These are phyloP conservation scores for Phytophthora chlamydospora DNA, from an alignment of 352 stramenopile genomes.

Conservation along the genomic window DNA sequence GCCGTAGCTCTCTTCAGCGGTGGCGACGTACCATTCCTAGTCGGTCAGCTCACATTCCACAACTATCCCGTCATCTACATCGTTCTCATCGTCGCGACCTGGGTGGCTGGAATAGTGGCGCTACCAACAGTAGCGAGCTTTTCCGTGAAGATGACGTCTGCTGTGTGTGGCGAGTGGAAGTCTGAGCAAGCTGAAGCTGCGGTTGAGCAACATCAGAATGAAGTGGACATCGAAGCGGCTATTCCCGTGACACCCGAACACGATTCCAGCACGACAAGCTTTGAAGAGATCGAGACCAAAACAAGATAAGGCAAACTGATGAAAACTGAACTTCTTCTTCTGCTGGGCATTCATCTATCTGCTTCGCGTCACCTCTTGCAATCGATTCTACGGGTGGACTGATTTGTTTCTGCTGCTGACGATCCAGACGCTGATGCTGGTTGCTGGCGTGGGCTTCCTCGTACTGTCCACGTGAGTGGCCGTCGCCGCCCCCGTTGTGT, in stretches of 20 bases:
- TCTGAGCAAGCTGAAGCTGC: not conserved
- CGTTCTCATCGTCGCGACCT: constrained; percentile 1
- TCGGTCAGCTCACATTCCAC: not conserved
- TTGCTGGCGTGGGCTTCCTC: too few species aligned
- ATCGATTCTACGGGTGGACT: too few species aligned
- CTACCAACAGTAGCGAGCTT: constrained; percentile 2
- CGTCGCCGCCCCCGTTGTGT: too few species aligned
- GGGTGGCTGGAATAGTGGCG: constrained; percentile 10
- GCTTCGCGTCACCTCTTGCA: too few species aligned
- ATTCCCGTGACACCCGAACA: constrained; percentile 3
- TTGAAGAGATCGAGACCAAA: not conserved
- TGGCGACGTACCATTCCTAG: not conserved
- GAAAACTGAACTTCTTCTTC: too few species aligned
- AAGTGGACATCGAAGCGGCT: not conserved
- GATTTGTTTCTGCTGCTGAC: too few species aligned
- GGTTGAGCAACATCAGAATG: not conserved
- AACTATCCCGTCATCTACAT: constrained; percentile 11
- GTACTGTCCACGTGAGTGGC: too few species aligned
- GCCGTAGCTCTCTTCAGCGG: constrained; percentile 3
- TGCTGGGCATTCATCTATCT: too few species aligned
- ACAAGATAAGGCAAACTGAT: too few species aligned
- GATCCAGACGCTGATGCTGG: too few species aligned
- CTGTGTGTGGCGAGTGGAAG: constrained; percentile 10
- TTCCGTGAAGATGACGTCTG: constrained; percentile 13
- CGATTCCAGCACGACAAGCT: constrained; percentile 1